Percentiles rank a stretch among this genome's conserved stretches.
Evolutionary conservation across 345 rosid species (phyloP).

Genomic region (Barbarea vulgaris): DNA sequence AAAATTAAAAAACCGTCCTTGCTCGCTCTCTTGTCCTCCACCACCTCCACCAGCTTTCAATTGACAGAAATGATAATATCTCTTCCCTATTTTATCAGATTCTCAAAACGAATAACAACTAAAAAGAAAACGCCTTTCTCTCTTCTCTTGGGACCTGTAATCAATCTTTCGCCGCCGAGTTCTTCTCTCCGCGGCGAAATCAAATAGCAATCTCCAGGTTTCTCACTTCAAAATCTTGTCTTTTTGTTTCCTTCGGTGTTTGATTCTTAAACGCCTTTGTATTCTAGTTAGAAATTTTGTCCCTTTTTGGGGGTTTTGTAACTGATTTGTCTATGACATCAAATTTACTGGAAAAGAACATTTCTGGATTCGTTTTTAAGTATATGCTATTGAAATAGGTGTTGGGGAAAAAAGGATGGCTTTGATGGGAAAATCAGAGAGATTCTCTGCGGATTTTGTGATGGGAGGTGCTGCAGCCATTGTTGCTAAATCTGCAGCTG

Average conservation of each 20-base stretch:
- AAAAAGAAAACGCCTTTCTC: background rate
- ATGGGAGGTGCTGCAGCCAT: slow-evolving; percentile 86
- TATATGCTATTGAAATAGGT: slow-evolving; percentile 21
- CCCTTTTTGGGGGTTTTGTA: background rate
- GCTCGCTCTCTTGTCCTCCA: background rate
- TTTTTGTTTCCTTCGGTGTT: background rate
- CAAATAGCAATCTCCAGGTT: slow-evolving; percentile 27
- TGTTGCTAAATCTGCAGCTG: slow-evolving; percentile 74
- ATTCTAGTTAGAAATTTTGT: background rate
- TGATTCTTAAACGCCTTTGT: background rate
- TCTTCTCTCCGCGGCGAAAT: slow-evolving; percentile 31
- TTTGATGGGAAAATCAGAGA: slow-evolving; percentile 52
- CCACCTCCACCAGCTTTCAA: slow-evolving; percentile 19
- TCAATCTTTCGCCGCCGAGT: slow-evolving; percentile 34
- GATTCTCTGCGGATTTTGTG: slow-evolving; percentile 70
- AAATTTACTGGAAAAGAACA: background rate
- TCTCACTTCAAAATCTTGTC: background rate
- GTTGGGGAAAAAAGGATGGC: slow-evolving; percentile 34
- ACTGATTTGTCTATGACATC: background rate
- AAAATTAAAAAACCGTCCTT: background rate
- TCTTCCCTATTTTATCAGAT: slow-evolving; percentile 23
- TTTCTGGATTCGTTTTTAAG: background rate
- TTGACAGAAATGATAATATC: slow-evolving; percentile 30
- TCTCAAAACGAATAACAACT: background rate
- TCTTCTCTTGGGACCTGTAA: slow-evolving; percentile 7